Evolutionary conservation across 306 rosid genomes (phyloP).

Genomic region (Dicorynia guianensis): DNA sequence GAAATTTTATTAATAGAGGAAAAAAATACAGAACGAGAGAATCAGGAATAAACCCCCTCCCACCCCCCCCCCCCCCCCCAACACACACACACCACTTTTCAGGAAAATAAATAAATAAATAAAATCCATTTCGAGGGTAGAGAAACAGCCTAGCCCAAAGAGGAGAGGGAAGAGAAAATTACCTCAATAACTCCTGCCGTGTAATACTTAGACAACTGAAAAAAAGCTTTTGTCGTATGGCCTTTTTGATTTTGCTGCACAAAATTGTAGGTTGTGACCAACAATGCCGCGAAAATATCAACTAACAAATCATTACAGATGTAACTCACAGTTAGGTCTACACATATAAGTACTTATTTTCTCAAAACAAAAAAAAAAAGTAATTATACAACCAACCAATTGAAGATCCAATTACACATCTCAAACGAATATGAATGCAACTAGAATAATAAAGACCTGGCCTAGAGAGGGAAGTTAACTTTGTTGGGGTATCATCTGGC

Average conservation of each 20-base stretch:
- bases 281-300: conserved; percentile 32
- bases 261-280: conserved; percentile 41
- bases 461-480: neutral
- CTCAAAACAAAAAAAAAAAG: neutral
- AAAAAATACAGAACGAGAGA: no score
- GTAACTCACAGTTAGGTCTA: conserved; percentile 2
- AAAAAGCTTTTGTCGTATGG: conserved; percentile 77
- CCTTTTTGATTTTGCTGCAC: conserved; percentile 82
- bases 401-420: conserved; percentile 26
- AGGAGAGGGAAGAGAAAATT: conserved; percentile 21
- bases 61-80: no score
- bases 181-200: conserved; percentile 99
- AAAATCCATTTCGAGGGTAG: neutral
- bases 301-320: conserved; percentile 11
- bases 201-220: conserved; percentile 91
- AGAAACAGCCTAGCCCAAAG: neutral
- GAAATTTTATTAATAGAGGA: no score
- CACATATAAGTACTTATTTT: conserved; percentile 2
- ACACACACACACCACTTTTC: no score
- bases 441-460: neutral
- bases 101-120: no score
- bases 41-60: no score
- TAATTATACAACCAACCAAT: conserved; percentile 23
- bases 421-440: neutral
- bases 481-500: neutral